Evolutionary conservation across 2,329 filamentous ascomycete genomes (phyloP).

Genomic region (Botrytis fragariae): DNA sequence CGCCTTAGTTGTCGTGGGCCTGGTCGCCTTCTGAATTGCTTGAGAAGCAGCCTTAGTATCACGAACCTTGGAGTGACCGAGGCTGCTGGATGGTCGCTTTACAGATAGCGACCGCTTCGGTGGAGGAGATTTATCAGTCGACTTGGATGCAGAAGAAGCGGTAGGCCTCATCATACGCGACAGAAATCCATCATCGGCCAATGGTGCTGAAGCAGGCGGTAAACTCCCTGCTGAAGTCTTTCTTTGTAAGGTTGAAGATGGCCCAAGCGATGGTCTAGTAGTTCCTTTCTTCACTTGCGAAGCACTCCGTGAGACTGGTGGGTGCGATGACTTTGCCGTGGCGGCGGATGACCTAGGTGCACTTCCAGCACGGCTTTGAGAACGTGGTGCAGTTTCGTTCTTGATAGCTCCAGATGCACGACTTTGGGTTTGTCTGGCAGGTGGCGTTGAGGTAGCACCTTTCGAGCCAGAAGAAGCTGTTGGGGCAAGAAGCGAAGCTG

Average conservation of each 20-base stretch:
- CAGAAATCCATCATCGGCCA: conserved; percentile 67
- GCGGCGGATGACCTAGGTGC: conserved; percentile 21
- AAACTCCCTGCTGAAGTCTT: conserved; percentile 52
- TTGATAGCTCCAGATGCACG: conserved; percentile 43
- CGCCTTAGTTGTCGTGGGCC: conserved; percentile 11
- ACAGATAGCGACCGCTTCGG: conserved; percentile 34
- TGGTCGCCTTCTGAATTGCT: conserved; percentile 19
- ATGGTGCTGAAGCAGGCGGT: conserved; percentile 50
- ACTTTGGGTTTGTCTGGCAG: conserved; percentile 44
- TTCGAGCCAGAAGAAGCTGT: conserved; percentile 69
- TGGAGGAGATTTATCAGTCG: conserved; percentile 58
- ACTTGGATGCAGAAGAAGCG: conserved; percentile 65
- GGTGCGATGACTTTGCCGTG: conserved; percentile 1
- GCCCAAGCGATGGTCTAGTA: conserved; percentile 47
- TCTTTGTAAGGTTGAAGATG: conserved; percentile 50
- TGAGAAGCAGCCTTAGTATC: conserved; percentile 23
- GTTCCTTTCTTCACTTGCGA: conserved; percentile 31
- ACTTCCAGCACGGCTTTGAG: conserved; percentile 34
- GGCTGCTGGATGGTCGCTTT: conserved; percentile 32
- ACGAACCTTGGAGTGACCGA: conserved; percentile 31
- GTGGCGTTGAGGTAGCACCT: conserved; percentile 42
- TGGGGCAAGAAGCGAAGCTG: conserved; percentile 65
- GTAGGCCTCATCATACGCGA: conserved; percentile 83
- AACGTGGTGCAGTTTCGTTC: conserved; percentile 36
- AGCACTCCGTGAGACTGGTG: conserved; percentile 30